Evolutionary conservation across 306 rosid species (phyloP).

Genomic region (Cercis canadensis): DNA sequence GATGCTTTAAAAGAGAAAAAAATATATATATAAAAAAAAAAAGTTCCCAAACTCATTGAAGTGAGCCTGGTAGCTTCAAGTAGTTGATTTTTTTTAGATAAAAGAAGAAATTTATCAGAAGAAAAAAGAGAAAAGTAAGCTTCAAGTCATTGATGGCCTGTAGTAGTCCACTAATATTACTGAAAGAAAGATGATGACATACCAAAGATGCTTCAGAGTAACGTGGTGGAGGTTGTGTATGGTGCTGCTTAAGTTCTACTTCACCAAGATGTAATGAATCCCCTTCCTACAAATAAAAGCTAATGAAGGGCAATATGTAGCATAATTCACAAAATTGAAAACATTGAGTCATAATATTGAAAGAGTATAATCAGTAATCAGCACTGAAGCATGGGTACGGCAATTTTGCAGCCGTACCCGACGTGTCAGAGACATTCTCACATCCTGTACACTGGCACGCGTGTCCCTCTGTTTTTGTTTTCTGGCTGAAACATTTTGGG

Average conservation of each 20-base stretch:
- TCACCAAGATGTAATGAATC: conserved; percentile 59
- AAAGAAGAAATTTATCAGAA: too few relatives aligned
- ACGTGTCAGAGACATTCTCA: too few relatives aligned
- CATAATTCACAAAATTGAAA: conserved; percentile 23
- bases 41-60: not conserved
- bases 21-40: not conserved
- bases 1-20: not conserved
- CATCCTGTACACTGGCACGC: too few relatives aligned
- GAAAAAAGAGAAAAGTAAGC: too few relatives aligned
- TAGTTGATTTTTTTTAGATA: not conserved
- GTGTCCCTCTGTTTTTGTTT: too few relatives aligned
- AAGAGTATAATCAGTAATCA: conserved; percentile 2
- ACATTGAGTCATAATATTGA: not conserved
- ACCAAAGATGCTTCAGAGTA: conserved; percentile 91
- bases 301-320: conserved; percentile 14
- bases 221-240: conserved; percentile 89
- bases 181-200: conserved; percentile 34
- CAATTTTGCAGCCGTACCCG: too few relatives aligned
- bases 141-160: conserved; percentile 5
- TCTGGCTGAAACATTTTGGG: too few relatives aligned
- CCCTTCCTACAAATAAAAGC: conserved; percentile 65
- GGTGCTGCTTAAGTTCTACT: conserved; percentile 68
- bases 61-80: conserved; percentile 9
- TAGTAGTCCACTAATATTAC: conserved; percentile 15
- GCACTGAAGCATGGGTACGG: not conserved